Evolutionary conservation across 192 early-diverging fungal species (phyloP).

Genomic region (Kickxella alabastrina): DNA sequence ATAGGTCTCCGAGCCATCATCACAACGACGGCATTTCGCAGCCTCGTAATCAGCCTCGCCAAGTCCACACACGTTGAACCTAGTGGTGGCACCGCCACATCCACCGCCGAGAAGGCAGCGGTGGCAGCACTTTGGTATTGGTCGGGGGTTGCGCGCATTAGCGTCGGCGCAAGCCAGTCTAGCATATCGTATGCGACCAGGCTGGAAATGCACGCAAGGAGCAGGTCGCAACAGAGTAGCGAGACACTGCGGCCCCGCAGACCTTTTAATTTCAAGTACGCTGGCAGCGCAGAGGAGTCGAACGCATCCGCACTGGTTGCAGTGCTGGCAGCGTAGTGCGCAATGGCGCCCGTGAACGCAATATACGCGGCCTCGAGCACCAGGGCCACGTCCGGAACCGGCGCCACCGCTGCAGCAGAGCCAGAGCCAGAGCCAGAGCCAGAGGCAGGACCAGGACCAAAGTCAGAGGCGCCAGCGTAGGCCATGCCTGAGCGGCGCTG

Average conservation of each 20-base stretch:
- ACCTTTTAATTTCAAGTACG: constrained; percentile 6
- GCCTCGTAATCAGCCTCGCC: constrained; percentile 3
- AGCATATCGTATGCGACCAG: constrained; percentile 1
- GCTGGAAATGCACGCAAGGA: constrained; percentile 15
- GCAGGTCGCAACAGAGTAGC: constrained; percentile 18
- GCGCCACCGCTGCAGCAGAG: background rate
- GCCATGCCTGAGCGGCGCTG: constrained; percentile 8
- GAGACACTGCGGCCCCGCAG: constrained; percentile 16
- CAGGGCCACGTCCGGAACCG: background rate
- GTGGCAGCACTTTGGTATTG: no score
- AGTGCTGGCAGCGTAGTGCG: constrained; percentile 5
- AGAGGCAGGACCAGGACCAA: background rate
- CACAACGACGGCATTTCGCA: constrained; percentile 8
- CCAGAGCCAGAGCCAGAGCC: background rate
- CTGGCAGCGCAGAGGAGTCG: constrained; percentile 6
- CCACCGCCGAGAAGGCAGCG: background rate
- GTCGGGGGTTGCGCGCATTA: constrained; percentile 6
- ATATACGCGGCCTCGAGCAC: constrained; percentile 24
- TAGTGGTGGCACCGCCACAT: background rate
- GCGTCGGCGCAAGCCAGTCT: constrained; percentile 7
- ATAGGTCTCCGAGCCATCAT: constrained; percentile 17
- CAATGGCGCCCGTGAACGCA: constrained; percentile 20
- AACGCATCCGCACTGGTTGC: background rate
- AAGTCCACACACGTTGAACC: background rate
- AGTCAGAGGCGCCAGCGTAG: no score